phyloP scores from a whole-genome alignment of 2,329 filamentous ascomycete species.

The Endothia cerciana region DNA sequence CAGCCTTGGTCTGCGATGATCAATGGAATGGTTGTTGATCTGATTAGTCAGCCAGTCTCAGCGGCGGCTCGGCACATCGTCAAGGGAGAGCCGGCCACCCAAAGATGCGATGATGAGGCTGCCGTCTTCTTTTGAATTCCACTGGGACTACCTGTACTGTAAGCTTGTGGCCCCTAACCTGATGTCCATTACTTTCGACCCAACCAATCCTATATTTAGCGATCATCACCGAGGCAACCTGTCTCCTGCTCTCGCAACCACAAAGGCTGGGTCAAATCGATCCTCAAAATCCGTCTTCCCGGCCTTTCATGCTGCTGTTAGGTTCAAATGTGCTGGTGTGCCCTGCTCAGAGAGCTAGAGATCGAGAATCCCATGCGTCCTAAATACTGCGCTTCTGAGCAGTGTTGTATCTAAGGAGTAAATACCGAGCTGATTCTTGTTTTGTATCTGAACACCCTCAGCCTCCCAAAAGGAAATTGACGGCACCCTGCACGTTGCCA shows the following conservation, averaged over 20 bases:
- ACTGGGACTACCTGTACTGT: slow-evolving; percentile 9
- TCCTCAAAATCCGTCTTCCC: background rate
- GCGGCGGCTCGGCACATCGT: background rate
- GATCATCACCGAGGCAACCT: background rate
- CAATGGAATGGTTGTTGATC: background rate
- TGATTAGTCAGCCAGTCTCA: background rate
- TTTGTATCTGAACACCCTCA: slow-evolving; percentile 12
- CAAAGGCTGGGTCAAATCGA: background rate
- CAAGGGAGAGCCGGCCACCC: background rate
- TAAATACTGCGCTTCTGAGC: background rate
- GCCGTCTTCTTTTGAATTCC: background rate
- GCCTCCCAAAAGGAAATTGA: slow-evolving; percentile 69
- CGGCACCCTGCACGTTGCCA: slow-evolving; percentile 90
- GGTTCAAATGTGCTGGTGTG: slow-evolving; percentile 1
- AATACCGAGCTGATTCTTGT: background rate
- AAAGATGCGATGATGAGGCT: background rate
- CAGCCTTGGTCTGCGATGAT: background rate
- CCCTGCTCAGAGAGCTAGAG: background rate
- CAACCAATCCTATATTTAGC: background rate
- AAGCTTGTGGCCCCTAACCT: background rate
- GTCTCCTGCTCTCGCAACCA: background rate
- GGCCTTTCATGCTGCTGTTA: background rate
- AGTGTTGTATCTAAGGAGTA: background rate
- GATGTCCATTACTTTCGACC: background rate
- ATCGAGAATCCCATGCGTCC: background rate